Conservation (phyloP, 441 rosid genomes). For the Adansonia rubrostipa region DNA sequence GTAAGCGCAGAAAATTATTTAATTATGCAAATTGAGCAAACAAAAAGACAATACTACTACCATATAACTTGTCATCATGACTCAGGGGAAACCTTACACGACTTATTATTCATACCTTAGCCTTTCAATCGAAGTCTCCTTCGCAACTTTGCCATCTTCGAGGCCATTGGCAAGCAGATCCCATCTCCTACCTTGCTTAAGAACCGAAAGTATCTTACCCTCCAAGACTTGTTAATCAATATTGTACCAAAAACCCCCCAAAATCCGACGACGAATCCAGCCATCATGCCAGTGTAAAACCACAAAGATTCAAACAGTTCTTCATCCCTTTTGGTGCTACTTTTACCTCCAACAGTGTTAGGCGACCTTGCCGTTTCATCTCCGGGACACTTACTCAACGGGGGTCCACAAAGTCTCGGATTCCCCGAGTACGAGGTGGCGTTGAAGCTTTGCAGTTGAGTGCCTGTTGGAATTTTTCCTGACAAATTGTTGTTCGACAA, state of each 20-base stretch:
- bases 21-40: neutral
- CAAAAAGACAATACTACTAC: neutral
- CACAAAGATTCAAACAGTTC: conserved; percentile 4
- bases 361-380: conserved; percentile 10
- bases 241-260: neutral
- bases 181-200: neutral
- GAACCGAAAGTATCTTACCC: neutral
- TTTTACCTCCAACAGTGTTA: neutral
- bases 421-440: conserved; percentile 27
- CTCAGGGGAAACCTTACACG: conserved; percentile 11
- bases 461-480: conserved; percentile 36
- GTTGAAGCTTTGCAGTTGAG: conserved; percentile 33
- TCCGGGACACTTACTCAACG: conserved; percentile 21
- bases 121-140: neutral
- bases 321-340: neutral
- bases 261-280: conserved; percentile 25
- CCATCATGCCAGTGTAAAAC: neutral
- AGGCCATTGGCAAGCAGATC: neutral
- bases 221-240: neutral
- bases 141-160: neutral
- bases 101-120: neutral
- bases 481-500: conserved; percentile 37
- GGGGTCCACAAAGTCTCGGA: conserved; percentile 34
- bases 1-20: no score
- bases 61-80: neutral